Evolutionary conservation across 768 basidiomycete genomes (phyloP).

Genomic region (Lyophyllum decastes): DNA sequence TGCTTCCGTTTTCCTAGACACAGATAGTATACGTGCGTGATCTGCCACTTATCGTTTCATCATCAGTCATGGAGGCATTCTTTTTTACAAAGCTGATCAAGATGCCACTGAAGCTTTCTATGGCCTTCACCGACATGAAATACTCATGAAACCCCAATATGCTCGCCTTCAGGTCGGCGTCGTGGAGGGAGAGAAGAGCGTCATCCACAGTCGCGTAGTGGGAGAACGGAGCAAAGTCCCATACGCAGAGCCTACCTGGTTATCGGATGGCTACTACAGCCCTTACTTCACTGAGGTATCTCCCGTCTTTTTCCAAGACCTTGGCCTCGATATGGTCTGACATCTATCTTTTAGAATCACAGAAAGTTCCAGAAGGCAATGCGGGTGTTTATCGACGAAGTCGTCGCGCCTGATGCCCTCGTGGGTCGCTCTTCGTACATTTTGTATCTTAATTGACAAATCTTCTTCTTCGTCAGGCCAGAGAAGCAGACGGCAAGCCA

Average conservation of each 20-base stretch:
- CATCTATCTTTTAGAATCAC: constrained; percentile 48
- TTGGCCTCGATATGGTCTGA: constrained; percentile 13
- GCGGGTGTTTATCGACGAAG: constrained; percentile 74
- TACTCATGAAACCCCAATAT: constrained; percentile 81
- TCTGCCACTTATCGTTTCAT: background rate
- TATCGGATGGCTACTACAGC: constrained; percentile 63
- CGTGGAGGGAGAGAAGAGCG: constrained; percentile 66
- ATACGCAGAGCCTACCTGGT: constrained; percentile 90
- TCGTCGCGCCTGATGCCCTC: constrained; percentile 56
- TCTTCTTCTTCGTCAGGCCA: constrained; percentile 52
- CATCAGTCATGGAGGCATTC: constrained; percentile 13
- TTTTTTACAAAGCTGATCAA: constrained; percentile 71
- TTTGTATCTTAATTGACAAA: constrained; percentile 1
- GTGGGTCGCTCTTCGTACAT: constrained; percentile 24
- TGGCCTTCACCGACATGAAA: constrained; percentile 85
- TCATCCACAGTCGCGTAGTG: constrained; percentile 53
- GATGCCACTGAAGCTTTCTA: constrained; percentile 93
- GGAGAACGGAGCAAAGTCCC: constrained; percentile 81
- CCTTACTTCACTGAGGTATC: constrained; percentile 77
- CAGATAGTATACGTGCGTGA: constrained; percentile 63
- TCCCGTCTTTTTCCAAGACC: constrained; percentile 30
- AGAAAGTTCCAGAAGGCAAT: constrained; percentile 60
- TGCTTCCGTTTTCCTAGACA: constrained; percentile 69
- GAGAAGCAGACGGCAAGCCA: constrained; percentile 90
- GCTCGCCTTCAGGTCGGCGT: constrained; percentile 74